Percentiles rank a stretch among this genome's conserved stretches.
Evolutionary conservation across 345 rosid species (phyloP).

Genomic region (Populus nigra): DNA sequence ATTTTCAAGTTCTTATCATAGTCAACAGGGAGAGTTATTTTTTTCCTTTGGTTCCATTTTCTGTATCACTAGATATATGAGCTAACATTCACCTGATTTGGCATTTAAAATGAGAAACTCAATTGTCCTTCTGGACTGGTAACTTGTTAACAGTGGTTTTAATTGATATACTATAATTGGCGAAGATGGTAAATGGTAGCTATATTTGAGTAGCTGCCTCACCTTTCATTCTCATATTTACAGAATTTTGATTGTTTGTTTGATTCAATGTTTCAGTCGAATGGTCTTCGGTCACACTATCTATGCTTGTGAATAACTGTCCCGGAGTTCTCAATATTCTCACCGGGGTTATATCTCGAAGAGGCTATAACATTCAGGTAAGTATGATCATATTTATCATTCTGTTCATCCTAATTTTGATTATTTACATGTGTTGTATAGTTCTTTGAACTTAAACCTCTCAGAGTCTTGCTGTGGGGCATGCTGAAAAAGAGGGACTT

Average conservation of each 20-base stretch:
- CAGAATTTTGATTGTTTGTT: neutral
- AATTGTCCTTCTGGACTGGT: neutral
- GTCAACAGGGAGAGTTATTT: neutral
- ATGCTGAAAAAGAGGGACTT: constrained; percentile 51
- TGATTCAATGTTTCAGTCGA: constrained; percentile 44
- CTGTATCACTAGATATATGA: neutral
- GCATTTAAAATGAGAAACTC: constrained; percentile 1
- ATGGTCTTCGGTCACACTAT: constrained; percentile 75
- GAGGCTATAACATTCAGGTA: constrained; percentile 94
- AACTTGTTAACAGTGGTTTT: neutral
- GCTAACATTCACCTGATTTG: neutral
- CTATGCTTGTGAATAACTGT: constrained; percentile 67
- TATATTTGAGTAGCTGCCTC: neutral
- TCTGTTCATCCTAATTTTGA: neutral
- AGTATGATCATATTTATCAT: neutral
- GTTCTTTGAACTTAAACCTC: neutral
- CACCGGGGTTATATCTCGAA: constrained; percentile 77
- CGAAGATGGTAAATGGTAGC: neutral
- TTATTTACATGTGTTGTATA: neutral
- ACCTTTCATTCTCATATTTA: neutral
- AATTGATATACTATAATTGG: neutral
- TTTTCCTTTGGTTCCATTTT: neutral
- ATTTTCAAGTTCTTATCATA: neutral
- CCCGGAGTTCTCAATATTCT: constrained; percentile 87
- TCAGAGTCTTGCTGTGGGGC: constrained; percentile 73